Evolutionary conservation across 2,329 filamentous ascomycete species (phyloP).

Genomic region (Lasiodiplodia sp.): DNA sequence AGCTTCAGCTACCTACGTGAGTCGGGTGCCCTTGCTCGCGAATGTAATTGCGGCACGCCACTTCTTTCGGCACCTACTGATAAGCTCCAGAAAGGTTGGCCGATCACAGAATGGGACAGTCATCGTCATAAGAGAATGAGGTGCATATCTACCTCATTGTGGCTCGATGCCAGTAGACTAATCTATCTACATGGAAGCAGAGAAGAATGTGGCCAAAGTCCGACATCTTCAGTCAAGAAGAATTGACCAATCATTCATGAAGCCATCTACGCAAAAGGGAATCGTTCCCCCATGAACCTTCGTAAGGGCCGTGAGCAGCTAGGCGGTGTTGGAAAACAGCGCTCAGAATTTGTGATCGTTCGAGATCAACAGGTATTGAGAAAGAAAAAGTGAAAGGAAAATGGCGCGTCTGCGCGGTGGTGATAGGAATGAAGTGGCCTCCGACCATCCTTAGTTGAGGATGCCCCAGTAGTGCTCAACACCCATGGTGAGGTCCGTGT

Average conservation of each 20-base stretch:
- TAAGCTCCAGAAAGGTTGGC: too few species aligned
- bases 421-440: background rate
- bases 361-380: background rate
- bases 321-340: background rate
- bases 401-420: background rate
- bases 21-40: too few species aligned
- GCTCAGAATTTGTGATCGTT: background rate
- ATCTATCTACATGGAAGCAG: background rate
- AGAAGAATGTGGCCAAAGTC: background rate
- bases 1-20: too few species aligned
- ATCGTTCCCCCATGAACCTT: background rate
- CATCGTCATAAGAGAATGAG: background rate
- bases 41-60: too few species aligned
- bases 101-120: too few species aligned
- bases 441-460: constrained; percentile 3
- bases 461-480: constrained; percentile 83
- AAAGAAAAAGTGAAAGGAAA: background rate
- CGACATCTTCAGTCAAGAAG: background rate
- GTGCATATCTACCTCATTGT: background rate
- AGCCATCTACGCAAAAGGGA: constrained; percentile 1
- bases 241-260: background rate
- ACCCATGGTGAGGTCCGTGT: constrained; percentile 67
- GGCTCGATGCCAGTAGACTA: background rate
- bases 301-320: constrained; percentile 7
- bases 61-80: too few species aligned